Conservation (phyloP, 2,329 filamentous ascomycete species). For the Fusarium proliferatum region DNA sequence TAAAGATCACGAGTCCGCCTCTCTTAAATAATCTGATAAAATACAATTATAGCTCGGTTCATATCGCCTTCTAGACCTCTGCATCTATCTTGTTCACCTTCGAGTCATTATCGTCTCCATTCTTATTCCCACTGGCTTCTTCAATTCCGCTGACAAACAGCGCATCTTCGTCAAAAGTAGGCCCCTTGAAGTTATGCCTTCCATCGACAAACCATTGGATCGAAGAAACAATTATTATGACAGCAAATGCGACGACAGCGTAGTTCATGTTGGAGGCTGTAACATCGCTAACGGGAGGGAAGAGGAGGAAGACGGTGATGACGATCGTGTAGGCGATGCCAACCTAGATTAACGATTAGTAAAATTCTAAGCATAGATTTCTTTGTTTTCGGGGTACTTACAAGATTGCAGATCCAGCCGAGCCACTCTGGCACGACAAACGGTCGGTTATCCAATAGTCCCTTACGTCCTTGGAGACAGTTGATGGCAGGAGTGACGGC, state of each 20-base stretch:
- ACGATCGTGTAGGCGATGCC: neutral
- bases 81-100: neutral
- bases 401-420: neutral
- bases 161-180: neutral
- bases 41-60: accelerated
- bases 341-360: neutral
- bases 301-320: neutral
- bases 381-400: accelerated
- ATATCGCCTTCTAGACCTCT: neutral
- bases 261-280: neutral
- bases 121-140: neutral
- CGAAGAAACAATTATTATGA: neutral
- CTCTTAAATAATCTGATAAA: too few species aligned
- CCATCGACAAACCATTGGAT: neutral
- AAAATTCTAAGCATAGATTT: accelerated
- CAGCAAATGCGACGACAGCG: neutral
- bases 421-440: neutral
- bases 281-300: neutral
- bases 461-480: neutral
- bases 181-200: neutral
- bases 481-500: neutral
- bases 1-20: too few species aligned
- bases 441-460: neutral
- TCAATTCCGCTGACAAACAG: neutral
- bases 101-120: accelerated